phyloP scores from a whole-genome alignment of 2,329 filamentous ascomycete species.

The Pseudogymnoascus pannorum region DNA sequence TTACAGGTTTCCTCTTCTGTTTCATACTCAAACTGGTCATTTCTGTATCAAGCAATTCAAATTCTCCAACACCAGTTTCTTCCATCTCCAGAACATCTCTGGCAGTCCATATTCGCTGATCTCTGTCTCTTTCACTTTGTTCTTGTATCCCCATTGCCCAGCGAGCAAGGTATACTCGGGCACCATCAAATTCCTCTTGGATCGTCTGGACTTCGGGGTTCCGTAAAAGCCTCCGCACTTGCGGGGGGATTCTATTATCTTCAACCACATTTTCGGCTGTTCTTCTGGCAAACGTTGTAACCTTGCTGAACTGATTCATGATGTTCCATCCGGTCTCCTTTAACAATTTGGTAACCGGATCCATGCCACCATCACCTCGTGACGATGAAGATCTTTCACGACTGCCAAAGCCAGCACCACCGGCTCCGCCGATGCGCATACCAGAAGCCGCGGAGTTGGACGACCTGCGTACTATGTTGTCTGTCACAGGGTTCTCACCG shows the following conservation, averaged over 20 bases:
- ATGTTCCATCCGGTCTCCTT: constrained; percentile 96
- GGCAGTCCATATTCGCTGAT: constrained; percentile 85
- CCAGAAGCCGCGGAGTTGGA: constrained; percentile 27
- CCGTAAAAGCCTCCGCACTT: constrained; percentile 73
- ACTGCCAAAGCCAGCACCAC: constrained; percentile 31
- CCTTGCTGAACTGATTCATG: constrained; percentile 92
- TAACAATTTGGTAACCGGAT: constrained; percentile 85
- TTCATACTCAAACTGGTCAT: constrained; percentile 64
- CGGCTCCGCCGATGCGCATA: constrained; percentile 27
- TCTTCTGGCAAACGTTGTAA: constrained; percentile 88
- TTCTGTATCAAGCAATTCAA: constrained; percentile 82
- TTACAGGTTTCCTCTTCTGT: constrained; percentile 70
- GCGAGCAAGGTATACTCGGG: constrained; percentile 83
- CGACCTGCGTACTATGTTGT: constrained; percentile 35
- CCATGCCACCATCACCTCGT: constrained; percentile 66
- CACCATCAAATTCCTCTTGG: constrained; percentile 96
- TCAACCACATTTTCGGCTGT: constrained; percentile 90
- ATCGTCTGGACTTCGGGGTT: constrained; percentile 93
- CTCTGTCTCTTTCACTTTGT: constrained; percentile 82
- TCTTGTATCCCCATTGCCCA: constrained; percentile 99
- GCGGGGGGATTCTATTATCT: constrained; percentile 83
- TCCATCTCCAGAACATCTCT: constrained; percentile 89
- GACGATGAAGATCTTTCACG: constrained; percentile 18
- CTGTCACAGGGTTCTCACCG: constrained; percentile 36
- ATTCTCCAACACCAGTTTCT: constrained; percentile 89